Evolutionary conservation across 2,329 filamentous ascomycete genomes (phyloP).

Genomic region (Zymoseptoria tritici): DNA sequence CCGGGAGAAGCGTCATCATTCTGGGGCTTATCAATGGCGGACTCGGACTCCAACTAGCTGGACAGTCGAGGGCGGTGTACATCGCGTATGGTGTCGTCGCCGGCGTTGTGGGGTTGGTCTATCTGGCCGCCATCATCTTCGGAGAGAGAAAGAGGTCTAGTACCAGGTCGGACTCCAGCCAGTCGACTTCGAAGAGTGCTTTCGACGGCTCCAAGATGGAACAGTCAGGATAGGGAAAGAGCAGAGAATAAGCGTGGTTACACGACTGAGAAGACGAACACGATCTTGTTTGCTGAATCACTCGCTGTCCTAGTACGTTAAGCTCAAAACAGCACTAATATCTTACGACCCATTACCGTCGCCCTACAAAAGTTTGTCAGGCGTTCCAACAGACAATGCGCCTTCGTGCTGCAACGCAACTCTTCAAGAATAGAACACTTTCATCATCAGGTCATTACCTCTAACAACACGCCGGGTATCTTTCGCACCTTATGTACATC

Average conservation of each 20-base stretch:
- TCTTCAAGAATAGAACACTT: background rate
- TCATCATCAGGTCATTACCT: background rate
- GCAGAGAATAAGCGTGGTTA: no score
- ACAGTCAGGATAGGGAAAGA: no score
- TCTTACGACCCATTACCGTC: no score
- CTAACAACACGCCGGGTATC: background rate
- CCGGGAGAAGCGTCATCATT: conserved; percentile 35
- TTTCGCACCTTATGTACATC: background rate
- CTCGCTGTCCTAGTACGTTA: no score
- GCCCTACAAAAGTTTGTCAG: background rate
- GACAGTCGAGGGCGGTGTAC: conserved; percentile 21
- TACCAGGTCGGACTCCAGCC: no score
- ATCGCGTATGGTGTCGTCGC: conserved; percentile 46
- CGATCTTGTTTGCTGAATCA: no score
- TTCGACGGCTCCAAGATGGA: no score
- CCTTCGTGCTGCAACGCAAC: background rate
- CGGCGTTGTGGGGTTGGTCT: conserved; percentile 31
- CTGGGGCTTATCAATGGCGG: conserved; percentile 53
- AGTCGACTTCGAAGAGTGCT: no score
- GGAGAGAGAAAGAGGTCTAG: conserved; percentile 20
- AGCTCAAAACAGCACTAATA: no score
- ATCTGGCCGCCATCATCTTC: conserved; percentile 28
- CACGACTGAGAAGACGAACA: no score
- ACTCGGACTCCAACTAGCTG: conserved; percentile 44
- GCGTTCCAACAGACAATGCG: background rate